Conservation (phyloP, 805 yeast species). For the Yarrowia alimentaria region DNA sequence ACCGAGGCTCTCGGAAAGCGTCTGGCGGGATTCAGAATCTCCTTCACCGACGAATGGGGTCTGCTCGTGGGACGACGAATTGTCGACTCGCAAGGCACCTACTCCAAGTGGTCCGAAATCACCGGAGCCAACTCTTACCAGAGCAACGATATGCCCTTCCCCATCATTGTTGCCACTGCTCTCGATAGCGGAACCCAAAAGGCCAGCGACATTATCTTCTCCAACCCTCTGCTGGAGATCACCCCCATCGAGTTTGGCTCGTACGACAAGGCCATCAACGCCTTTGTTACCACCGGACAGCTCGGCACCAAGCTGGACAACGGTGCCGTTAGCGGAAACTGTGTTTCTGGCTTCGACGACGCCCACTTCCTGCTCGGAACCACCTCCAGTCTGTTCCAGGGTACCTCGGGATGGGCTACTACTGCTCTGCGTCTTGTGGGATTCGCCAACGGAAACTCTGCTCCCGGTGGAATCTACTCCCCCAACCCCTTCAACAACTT, state of each 20-base stretch:
- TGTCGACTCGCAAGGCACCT: conserved; percentile 60
- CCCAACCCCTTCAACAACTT: conserved; percentile 68
- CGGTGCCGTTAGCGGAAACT: conserved; percentile 49
- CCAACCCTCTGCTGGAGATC: conserved; percentile 47
- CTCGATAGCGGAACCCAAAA: conserved; percentile 43
- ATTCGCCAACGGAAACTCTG: conserved; percentile 35
- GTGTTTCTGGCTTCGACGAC: conserved; percentile 73
- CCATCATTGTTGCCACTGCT: conserved; percentile 48
- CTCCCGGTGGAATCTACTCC: conserved; percentile 65
- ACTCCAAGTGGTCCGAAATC: conserved; percentile 56
- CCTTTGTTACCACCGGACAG: conserved; percentile 59
- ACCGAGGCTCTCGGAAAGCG: conserved; percentile 53
- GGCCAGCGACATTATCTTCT: conserved; percentile 48
- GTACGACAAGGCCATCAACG: conserved; percentile 81
- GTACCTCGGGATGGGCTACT: conserved; percentile 42
- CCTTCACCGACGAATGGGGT: conserved; percentile 81
- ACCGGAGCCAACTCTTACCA: conserved; percentile 59
- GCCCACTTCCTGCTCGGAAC: conserved; percentile 81
- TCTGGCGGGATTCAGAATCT: conserved; percentile 64
- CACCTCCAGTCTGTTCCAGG: conserved; percentile 74
- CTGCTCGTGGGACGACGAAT: conserved; percentile 70
- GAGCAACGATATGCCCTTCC: conserved; percentile 68
- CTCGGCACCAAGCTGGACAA: too few species aligned
- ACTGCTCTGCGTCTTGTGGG: not conserved
- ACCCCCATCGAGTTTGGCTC: conserved; percentile 80